phyloP scores from a whole-genome alignment of 192 early-diverging fungal species.

The Phlyctochytrium planicorne region DNA sequence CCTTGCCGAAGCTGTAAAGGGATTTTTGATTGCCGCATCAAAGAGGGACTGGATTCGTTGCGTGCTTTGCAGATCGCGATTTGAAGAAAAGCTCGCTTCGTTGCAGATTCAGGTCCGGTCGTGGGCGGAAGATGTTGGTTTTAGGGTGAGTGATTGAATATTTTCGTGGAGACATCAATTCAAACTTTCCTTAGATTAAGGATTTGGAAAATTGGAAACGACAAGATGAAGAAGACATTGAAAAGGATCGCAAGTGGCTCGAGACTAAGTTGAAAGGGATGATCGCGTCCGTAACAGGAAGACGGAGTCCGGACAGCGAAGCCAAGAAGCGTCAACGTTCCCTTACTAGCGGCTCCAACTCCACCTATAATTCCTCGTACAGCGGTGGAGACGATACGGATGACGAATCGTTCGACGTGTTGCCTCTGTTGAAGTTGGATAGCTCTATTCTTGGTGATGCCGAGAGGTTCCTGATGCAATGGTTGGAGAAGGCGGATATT shows the following conservation, averaged over 20 bases:
- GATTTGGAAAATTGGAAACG: neutral
- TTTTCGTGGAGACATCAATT: neutral
- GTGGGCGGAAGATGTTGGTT: constrained; percentile 25
- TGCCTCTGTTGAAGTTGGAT: neutral
- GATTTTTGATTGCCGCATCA: constrained; percentile 14
- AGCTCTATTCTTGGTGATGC: neutral
- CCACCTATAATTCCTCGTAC: neutral
- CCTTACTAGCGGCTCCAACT: neutral
- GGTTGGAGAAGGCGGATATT: neutral
- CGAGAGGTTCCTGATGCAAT: neutral
- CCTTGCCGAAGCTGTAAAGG: constrained; percentile 24
- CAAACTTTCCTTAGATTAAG: neutral
- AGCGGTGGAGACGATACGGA: neutral
- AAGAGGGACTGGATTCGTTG: constrained; percentile 13
- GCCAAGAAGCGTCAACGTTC: neutral
- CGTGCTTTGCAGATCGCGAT: constrained; percentile 14
- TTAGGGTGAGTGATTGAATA: constrained; percentile 26
- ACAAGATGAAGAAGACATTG: neutral
- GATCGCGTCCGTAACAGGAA: neutral
- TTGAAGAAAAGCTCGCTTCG: constrained; percentile 10
- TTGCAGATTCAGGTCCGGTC: constrained; percentile 18
- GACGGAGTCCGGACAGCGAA: neutral
- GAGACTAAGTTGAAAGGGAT: neutral
- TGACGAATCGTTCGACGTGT: constrained; percentile 1
- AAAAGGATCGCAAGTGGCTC: neutral